Conservation (phyloP, 2,329 filamentous ascomycete species). For the Diplodia intermedia region DNA sequence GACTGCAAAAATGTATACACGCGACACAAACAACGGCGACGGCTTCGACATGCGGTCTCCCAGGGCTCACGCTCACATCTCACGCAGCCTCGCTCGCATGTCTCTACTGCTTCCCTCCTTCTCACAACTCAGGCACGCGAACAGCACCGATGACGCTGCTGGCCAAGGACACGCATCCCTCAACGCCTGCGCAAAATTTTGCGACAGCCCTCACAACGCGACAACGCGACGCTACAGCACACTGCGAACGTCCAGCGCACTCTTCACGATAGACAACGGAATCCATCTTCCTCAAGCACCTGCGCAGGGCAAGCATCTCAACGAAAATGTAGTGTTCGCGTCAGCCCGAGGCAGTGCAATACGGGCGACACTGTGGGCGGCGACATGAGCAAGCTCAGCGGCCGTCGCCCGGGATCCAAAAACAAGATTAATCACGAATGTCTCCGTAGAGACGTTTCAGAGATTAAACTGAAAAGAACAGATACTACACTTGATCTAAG, state of each 20-base stretch:
- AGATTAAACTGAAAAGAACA: conserved; percentile 32
- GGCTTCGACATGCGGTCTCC: background rate
- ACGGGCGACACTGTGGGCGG: conserved; percentile 29
- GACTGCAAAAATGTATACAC: conserved; percentile 1
- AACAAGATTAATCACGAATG: conserved; percentile 28
- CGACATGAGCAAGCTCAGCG: conserved; percentile 30
- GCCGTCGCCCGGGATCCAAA: conserved; percentile 20
- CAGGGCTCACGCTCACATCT: background rate
- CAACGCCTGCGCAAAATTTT: conserved; percentile 6
- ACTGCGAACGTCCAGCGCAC: no score
- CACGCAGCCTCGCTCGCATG: background rate
- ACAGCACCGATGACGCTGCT: background rate
- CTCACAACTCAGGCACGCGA: background rate
- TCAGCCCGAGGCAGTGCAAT: conserved; percentile 28
- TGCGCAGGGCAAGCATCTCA: conserved; percentile 14
- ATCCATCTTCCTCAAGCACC: conserved; percentile 26
- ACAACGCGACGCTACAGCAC: no score
- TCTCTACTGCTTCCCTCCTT: background rate
- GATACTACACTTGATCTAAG: conserved; percentile 32
- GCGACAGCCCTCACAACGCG: background rate
- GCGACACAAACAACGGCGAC: background rate
- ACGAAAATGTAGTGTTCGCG: conserved; percentile 24
- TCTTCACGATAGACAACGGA: no score
- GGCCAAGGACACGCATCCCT: background rate
- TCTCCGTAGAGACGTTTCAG: conserved; percentile 22